Evolutionary conservation across 768 basidiomycete genomes (phyloP).

Genomic region (Leccinellum luteum): DNA sequence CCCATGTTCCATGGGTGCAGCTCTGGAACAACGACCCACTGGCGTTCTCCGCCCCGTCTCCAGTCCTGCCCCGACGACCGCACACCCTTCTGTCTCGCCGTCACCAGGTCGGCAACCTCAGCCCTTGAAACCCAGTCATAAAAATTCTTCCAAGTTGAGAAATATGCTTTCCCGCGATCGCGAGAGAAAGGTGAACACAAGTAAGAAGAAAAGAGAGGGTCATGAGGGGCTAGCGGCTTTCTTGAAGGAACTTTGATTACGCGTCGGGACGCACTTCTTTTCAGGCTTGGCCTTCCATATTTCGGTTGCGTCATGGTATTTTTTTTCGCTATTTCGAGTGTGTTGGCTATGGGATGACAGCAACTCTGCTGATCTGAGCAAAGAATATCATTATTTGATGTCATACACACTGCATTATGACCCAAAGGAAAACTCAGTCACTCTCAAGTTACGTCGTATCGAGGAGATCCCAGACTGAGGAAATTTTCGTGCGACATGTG

Average conservation of each 20-base stretch:
- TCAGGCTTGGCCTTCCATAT: not conserved
- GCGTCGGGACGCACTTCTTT: not conserved
- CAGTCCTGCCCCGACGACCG: not conserved
- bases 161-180: slow-evolving; percentile 63
- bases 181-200: slow-evolving; percentile 36
- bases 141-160: slow-evolving; percentile 49
- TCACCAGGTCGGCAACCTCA: slow-evolving; percentile 31
- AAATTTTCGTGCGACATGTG: too few relatives aligned
- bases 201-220: slow-evolving; percentile 21
- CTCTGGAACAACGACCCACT: not conserved
- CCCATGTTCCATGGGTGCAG: not conserved
- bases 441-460: too few relatives aligned
- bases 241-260: slow-evolving; percentile 22
- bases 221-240: slow-evolving; percentile 53
- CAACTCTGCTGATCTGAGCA: too few relatives aligned
- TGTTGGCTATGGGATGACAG: too few relatives aligned
- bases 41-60: not conserved
- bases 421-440: too few relatives aligned
- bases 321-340: not conserved
- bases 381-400: too few relatives aligned
- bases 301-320: not conserved
- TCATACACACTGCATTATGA: too few relatives aligned
- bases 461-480: too few relatives aligned
- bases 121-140: slow-evolving; percentile 36
- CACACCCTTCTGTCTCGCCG: not conserved